Evolutionary conservation across 2,329 filamentous ascomycete genomes (phyloP).

Genomic region (Coniochaeta hoffmannii): DNA sequence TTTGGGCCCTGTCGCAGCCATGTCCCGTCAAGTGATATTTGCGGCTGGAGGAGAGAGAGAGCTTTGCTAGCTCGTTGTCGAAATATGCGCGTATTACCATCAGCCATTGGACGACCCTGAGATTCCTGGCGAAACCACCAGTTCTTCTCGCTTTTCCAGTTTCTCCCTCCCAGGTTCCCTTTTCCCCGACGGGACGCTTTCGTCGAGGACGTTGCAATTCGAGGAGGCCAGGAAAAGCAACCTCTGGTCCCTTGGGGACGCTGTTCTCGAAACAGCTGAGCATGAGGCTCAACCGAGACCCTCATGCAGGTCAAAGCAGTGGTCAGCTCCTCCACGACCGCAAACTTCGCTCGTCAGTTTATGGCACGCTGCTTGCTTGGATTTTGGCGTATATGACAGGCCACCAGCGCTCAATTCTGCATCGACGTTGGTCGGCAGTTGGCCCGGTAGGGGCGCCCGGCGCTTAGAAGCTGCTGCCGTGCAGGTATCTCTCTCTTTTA

Average conservation of each 20-base stretch:
- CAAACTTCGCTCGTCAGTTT: neutral
- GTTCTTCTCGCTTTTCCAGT: no score
- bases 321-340: neutral
- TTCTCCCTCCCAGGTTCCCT: no score
- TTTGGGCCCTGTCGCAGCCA: neutral
- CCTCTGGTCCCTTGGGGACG: neutral
- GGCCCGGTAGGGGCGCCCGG: neutral
- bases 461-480: constrained; percentile 1
- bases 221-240: neutral
- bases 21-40: neutral
- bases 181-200: no score
- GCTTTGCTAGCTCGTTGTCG: neutral
- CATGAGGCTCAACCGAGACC: neutral
- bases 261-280: no score
- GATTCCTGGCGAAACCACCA: no score
- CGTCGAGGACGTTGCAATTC: no score
- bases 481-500: neutral
- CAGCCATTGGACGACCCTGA: no score
- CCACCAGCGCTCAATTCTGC: neutral
- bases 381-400: neutral
- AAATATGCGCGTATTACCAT: neutral
- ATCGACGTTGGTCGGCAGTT: neutral
- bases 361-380: neutral
- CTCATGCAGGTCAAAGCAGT: neutral
- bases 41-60: neutral